Conservation (phyloP, 495 filamentous ascomycete species). For the Astrothelium macrocarpum region DNA sequence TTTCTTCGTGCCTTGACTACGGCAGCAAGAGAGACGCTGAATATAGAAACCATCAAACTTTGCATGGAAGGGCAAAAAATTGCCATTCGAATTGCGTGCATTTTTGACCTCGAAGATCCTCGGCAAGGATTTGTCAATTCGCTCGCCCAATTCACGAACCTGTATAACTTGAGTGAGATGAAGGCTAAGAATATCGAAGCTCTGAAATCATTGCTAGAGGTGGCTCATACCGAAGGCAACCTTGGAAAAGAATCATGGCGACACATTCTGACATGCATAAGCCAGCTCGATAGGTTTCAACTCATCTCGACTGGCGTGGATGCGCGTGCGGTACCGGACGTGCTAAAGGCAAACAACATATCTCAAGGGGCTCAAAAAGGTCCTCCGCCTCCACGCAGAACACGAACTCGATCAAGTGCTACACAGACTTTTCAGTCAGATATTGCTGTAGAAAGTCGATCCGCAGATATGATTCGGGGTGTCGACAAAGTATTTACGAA, state of each 20-base stretch:
- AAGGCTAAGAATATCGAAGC: constrained; percentile 94
- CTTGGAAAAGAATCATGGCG: constrained; percentile 83
- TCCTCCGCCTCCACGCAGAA: constrained; percentile 50
- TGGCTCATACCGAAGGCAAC: constrained; percentile 88
- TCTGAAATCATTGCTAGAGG: constrained; percentile 77
- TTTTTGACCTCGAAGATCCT: constrained; percentile 85
- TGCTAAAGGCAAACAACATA: constrained; percentile 71
- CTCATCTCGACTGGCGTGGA: constrained; percentile 91
- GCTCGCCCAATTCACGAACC: constrained; percentile 84
- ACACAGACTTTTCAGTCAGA: constrained; percentile 65
- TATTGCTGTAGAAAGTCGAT: constrained; percentile 83
- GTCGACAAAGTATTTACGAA: constrained; percentile 95
- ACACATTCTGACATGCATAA: constrained; percentile 89
- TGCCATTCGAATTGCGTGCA: constrained; percentile 81
- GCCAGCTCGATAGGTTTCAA: constrained; percentile 90
- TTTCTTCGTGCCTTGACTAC: constrained; percentile 89
- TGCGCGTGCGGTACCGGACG: constrained; percentile 83
- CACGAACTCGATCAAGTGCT: constrained; percentile 55
- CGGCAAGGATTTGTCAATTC: constrained; percentile 90
- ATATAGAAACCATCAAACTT: constrained; percentile 77
- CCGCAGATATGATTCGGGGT: constrained; percentile 80
- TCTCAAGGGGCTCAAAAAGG: constrained; percentile 48
- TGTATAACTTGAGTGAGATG: constrained; percentile 93
- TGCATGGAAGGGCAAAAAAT: constrained; percentile 95
- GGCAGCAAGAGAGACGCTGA: constrained; percentile 82